Evolutionary conservation across 495 filamentous ascomycete species (phyloP).

Genomic region (Aspergillus biplanus): DNA sequence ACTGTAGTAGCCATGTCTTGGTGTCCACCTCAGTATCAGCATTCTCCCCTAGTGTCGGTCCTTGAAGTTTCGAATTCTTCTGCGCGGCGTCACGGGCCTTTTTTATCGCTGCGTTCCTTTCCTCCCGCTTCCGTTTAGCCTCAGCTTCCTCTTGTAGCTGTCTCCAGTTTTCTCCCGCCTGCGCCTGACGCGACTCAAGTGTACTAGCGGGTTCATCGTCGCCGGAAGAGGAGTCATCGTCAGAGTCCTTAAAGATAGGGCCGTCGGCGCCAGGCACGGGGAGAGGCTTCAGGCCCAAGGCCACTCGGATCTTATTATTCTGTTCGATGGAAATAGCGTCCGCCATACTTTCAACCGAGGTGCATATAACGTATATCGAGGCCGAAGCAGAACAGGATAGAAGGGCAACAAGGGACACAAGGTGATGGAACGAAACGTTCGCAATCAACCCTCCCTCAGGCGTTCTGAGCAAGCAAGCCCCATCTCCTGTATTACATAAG

Average conservation of each 20-base stretch:
- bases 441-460: no score
- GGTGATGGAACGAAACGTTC: background rate
- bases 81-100: constrained; percentile 84
- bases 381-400: background rate
- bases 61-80: constrained; percentile 72
- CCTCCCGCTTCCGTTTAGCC: constrained; percentile 76
- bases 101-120: constrained; percentile 77
- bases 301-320: constrained; percentile 88
- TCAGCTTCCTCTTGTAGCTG: constrained; percentile 62
- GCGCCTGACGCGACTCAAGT: constrained; percentile 77
- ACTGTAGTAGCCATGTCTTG: constrained; percentile 78
- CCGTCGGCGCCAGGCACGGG: constrained; percentile 72
- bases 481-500: constrained; percentile 25
- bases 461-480: no score
- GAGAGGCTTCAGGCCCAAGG: constrained; percentile 87
- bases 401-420: background rate
- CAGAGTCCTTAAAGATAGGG: constrained; percentile 62
- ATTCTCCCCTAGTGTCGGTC: constrained; percentile 74
- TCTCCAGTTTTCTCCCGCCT: constrained; percentile 74
- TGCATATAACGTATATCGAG: constrained; percentile 2
- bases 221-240: constrained; percentile 45
- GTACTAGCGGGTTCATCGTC: constrained; percentile 75
- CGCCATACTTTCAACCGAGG: constrained; percentile 57
- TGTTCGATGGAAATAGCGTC: constrained; percentile 88
- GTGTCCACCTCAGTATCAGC: constrained; percentile 71